Percentiles rank a stretch among this genome's conserved stretches.
Evolutionary conservation across 495 filamentous ascomycete genomes (phyloP).

Genomic region (Trichoderma virens): DNA sequence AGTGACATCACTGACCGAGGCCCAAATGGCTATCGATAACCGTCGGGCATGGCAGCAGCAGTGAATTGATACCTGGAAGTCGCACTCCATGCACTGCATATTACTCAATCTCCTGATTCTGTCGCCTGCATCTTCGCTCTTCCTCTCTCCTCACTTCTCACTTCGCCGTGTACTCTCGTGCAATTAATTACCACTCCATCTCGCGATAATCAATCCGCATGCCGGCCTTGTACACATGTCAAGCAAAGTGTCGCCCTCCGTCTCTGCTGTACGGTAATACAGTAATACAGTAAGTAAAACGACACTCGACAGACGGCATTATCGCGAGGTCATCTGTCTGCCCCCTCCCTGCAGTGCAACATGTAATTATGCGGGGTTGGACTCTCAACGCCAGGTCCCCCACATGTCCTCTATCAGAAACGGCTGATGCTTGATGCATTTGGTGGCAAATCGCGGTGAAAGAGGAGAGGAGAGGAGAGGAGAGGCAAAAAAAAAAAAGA

Average conservation of each 20-base stretch:
- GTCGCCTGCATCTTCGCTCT: neutral
- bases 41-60: neutral
- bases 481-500: too few species aligned
- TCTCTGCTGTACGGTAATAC: too few species aligned
- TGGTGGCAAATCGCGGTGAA: neutral
- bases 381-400: neutral
- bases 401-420: neutral
- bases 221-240: too few species aligned
- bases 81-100: neutral
- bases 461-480: neutral
- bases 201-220: too few species aligned
- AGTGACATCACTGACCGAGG: neutral
- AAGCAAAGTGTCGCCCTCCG: too few species aligned
- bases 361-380: constrained; percentile 3
- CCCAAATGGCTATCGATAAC: neutral
- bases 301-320: constrained; percentile 7
- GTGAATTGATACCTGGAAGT: neutral
- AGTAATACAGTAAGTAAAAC: too few species aligned
- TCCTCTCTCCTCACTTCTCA: neutral
- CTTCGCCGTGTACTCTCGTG: neutral
- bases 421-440: neutral
- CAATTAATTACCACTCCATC: too few species aligned
- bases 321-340: constrained; percentile 1
- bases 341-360: constrained; percentile 8
- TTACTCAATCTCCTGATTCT: neutral